Evolutionary conservation across 2,329 filamentous ascomycete species (phyloP).

Genomic region (Pseudophaeomoniella oleicola): DNA sequence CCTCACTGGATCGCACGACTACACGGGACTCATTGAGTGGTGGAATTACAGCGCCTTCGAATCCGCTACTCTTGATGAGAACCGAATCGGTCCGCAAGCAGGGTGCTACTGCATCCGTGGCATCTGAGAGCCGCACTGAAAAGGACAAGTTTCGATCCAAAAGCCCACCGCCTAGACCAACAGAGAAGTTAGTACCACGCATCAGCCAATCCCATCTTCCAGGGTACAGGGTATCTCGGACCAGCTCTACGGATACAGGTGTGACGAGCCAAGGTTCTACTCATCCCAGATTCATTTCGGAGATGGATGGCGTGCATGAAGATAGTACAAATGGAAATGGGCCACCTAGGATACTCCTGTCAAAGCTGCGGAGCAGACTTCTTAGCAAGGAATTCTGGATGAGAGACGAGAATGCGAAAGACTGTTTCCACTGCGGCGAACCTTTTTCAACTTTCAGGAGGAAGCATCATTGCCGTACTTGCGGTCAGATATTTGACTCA

Average conservation of each 20-base stretch:
- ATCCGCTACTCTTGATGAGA: background rate
- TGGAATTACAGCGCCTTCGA: slow-evolving; percentile 1
- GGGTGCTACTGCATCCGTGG: background rate
- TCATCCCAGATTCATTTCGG: background rate
- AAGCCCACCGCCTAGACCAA: slow-evolving; percentile 1
- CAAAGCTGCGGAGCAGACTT: slow-evolving; percentile 69
- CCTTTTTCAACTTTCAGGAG: slow-evolving; percentile 85
- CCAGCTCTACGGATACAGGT: slow-evolving; percentile 24
- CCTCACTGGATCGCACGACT: background rate
- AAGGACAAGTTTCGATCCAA: background rate
- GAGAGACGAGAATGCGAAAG: slow-evolving; percentile 95
- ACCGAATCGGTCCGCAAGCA: background rate
- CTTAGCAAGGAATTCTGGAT: slow-evolving; percentile 97
- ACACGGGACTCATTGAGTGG: background rate
- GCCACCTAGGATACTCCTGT: slow-evolving; percentile 22
- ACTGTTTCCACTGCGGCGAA: slow-evolving; percentile 85
- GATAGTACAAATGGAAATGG: slow-evolving; percentile 4
- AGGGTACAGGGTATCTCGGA: slow-evolving; percentile 24
- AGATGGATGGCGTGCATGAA: slow-evolving; percentile 19
- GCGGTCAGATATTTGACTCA: slow-evolving; percentile 96
- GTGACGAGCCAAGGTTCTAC: slow-evolving; percentile 15
- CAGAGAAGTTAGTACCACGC: slow-evolving; percentile 3
- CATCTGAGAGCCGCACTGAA: background rate
- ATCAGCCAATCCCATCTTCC: slow-evolving; percentile 30
- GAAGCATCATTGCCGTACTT: slow-evolving; percentile 89